Conservation (phyloP, 2,329 filamentous ascomycete genomes). For the Fusarium chuoi region DNA sequence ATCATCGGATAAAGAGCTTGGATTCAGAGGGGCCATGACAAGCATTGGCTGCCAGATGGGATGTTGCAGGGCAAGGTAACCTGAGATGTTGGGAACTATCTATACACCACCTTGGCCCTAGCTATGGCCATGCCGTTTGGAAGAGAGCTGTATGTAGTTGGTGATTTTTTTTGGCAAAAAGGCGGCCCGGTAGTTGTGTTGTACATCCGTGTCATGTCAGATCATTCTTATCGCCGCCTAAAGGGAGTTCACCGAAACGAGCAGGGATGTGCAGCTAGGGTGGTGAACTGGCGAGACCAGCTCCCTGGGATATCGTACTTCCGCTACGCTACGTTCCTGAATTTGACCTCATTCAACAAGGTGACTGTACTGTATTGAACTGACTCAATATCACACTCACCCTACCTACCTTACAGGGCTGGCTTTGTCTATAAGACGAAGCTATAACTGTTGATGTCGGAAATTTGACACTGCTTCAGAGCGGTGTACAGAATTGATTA, state of each 20-base stretch:
- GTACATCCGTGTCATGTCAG: slow-evolving; percentile 35
- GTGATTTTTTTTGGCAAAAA: slow-evolving; percentile 13
- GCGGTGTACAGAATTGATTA: neutral
- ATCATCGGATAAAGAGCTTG: neutral
- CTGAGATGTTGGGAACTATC: slow-evolving; percentile 31
- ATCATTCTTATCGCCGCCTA: slow-evolving; percentile 44
- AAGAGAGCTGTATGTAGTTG: neutral
- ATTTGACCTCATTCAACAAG: neutral
- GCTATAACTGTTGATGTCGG: neutral
- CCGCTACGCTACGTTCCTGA: slow-evolving; percentile 1
- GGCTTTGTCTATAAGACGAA: neutral
- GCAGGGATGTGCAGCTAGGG: slow-evolving; percentile 21
- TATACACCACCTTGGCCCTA: slow-evolving; percentile 19
- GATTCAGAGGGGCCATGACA: slow-evolving; percentile 8
- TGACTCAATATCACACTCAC: slow-evolving; percentile 7
- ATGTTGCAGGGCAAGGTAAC: slow-evolving; percentile 41
- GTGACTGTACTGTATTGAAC: neutral
- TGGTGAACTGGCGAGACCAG: slow-evolving; percentile 1
- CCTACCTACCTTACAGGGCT: neutral
- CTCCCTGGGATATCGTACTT: neutral
- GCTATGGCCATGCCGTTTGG: neutral
- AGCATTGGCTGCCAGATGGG: slow-evolving; percentile 20
- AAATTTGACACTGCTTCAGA: neutral
- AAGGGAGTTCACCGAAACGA: slow-evolving; percentile 31
- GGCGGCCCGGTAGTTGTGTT: slow-evolving; percentile 39